Evolutionary conservation across 345 rosid species (phyloP).

Genomic region (Garcia nutans): DNA sequence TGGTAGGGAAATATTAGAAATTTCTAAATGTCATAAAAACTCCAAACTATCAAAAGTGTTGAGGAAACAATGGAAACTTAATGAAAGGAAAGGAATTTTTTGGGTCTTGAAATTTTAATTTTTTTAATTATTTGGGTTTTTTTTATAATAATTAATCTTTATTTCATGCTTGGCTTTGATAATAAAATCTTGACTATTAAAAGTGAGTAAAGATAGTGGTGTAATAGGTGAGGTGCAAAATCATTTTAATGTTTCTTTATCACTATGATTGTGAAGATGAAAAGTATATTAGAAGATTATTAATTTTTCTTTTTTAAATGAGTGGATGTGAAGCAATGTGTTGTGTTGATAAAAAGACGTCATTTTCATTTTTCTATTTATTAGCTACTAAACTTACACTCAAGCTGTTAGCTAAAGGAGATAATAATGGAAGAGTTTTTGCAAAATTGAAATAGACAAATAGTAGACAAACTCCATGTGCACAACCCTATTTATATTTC

Average conservation of each 20-base stretch:
- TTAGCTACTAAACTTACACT: too few species aligned
- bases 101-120: not conserved
- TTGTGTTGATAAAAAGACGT: too few species aligned
- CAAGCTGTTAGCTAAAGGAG: too few species aligned
- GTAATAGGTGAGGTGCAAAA: not conserved
- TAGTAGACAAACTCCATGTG: too few species aligned
- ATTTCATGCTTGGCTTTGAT: slow-evolving; percentile 2
- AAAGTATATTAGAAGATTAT: not conserved
- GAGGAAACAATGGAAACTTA: not conserved
- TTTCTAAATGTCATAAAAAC: slow-evolving; percentile 4
- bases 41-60: slow-evolving; percentile 10
- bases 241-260: not conserved
- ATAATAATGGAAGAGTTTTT: too few species aligned
- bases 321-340: not conserved
- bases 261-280: not conserved
- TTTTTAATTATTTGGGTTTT: too few species aligned
- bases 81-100: slow-evolving; percentile 8
- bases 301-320: too few species aligned
- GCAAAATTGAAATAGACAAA: too few species aligned
- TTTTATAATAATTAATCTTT: not conserved
- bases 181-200: not conserved
- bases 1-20: not conserved
- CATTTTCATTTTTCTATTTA: not conserved
- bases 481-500: too few species aligned
- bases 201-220: not conserved